A percentile compares a stretch with the other conserved stretches of the same genome.
Conservation (phyloP, 2,329 filamentous ascomycete species). For the Chrysoporthe austroafricana region DNA sequence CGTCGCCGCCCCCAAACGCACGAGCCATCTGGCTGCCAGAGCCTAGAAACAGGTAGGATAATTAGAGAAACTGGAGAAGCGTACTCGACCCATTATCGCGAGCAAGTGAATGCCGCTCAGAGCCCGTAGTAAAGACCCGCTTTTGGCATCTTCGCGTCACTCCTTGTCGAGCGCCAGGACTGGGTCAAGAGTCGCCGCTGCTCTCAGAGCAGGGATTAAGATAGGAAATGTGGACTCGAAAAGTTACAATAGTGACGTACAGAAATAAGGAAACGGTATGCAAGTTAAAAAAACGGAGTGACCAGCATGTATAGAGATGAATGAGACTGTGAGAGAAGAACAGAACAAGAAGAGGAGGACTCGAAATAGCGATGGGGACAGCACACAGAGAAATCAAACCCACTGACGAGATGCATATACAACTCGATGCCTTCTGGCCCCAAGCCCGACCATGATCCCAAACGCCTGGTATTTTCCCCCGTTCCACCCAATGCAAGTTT, state of each 20-base stretch:
- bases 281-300: background rate
- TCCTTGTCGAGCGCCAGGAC: conserved; percentile 15
- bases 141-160: conserved; percentile 5
- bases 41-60: background rate
- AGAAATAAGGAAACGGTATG: conserved; percentile 4
- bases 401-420: conserved; percentile 9
- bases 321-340: conserved; percentile 20
- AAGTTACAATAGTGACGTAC: conserved; percentile 2
- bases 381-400: conserved; percentile 9
- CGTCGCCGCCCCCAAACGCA: background rate
- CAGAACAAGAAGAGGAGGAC: conserved; percentile 10
- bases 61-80: conserved; percentile 1
- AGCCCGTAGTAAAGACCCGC: conserved; percentile 15
- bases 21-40: conserved; percentile 13
- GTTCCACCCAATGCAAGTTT: conserved; percentile 26
- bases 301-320: conserved; percentile 10
- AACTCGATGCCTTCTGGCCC: conserved; percentile 13
- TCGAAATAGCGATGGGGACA: background rate
- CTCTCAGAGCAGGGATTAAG: conserved; percentile 19
- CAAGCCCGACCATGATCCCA: conserved; percentile 26
- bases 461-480: conserved; percentile 41
- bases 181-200: conserved; percentile 13
- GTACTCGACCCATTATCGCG: background rate
- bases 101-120: background rate
- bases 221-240: background rate